A percentile compares a stretch with the other conserved stretches of the same genome.
Evolutionary conservation across 441 rosid species (phyloP).

Genomic region (Syzygium malaccense): DNA sequence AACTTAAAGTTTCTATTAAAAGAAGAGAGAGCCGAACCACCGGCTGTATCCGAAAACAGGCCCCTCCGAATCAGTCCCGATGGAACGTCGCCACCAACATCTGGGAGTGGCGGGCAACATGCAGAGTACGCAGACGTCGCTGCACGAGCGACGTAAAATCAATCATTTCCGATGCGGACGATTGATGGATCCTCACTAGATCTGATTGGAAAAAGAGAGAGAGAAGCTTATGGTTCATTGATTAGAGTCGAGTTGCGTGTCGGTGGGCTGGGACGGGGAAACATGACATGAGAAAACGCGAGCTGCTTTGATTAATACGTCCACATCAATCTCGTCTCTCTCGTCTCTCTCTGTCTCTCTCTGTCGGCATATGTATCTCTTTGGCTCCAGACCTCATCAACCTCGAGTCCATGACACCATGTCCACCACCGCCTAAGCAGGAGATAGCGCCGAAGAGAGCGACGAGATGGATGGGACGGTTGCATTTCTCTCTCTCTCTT

Average conservation of each 20-base stretch:
- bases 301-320: neutral
- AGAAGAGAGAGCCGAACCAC: neutral
- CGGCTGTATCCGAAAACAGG: too few relatives aligned
- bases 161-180: neutral
- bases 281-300: neutral
- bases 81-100: neutral
- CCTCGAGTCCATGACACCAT: neutral
- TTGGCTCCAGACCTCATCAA: neutral
- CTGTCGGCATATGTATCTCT: rapidly evolving
- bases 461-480: neutral
- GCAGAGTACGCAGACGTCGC: neutral
- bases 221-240: neutral
- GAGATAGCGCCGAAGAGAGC: neutral
- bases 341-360: neutral
- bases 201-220: neutral
- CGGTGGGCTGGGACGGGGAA: neutral
- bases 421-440: neutral
- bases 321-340: neutral
- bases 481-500: neutral
- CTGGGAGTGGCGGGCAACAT: neutral
- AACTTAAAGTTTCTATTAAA: neutral
- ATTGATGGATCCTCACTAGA: neutral
- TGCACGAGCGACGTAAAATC: neutral
- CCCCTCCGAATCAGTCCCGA: neutral
- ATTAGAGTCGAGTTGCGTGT: neutral